These are phyloP conservation scores for bread wheat (Triticum aestivum) DNA, from an alignment of 176 grass and related monocot species.

Conservation along the genomic window IWGSC_CS_RefSeq_v2.1 NC_057799.1:318673052-318673551, in stretches of 20 bases:
- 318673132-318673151: background rate
- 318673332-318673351: constrained; percentile 98
- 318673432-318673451: background rate
- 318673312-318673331: constrained; percentile 21
- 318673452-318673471: background rate
- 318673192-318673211: background rate
- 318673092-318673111: background rate
- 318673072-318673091: background rate
- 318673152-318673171: background rate
- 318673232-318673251: too few species aligned
- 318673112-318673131: background rate
- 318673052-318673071: background rate
- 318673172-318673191: background rate
- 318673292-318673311: constrained; percentile 3
- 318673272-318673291: background rate
- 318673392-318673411: background rate
- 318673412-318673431: background rate
- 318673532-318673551: background rate
- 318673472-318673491: background rate
- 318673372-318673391: constrained; percentile 50
- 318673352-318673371: constrained; percentile 80
- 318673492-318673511: background rate
- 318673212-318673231: too few species aligned
- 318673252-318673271: too few species aligned
- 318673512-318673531: background rate